Evolutionary conservation across 1,139 yeast genomes (phyloP).

Genomic region (Debaryomyces robertsiae): DNA sequence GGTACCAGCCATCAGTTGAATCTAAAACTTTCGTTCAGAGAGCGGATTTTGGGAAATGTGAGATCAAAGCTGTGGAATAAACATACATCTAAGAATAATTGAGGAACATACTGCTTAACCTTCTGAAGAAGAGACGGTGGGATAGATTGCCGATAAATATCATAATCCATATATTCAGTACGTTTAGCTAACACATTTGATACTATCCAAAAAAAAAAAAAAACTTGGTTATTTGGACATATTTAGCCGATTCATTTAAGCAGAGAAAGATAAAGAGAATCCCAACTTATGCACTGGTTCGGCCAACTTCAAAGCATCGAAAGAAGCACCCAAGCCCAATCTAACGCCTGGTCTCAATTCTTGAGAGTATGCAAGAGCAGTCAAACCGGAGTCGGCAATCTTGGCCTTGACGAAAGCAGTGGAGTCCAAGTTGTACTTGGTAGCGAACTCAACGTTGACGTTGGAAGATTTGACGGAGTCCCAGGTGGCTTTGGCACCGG

Average conservation of each 20-base stretch:
- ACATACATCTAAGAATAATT: too few species aligned
- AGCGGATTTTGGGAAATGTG: too few species aligned
- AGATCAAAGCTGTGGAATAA: too few species aligned
- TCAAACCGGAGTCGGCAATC: slow-evolving; percentile 95
- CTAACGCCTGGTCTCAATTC: slow-evolving; percentile 95
- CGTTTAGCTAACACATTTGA: slow-evolving; percentile 5
- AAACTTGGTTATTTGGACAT: too few species aligned
- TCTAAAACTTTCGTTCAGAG: too few species aligned
- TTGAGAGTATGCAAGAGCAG: slow-evolving; percentile 94
- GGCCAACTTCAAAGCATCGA: slow-evolving; percentile 93
- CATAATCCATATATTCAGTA: slow-evolving; percentile 9
- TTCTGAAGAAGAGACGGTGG: too few species aligned
- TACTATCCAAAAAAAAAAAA: slow-evolving; percentile 6
- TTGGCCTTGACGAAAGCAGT: slow-evolving; percentile 93
- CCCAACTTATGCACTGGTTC: slow-evolving; percentile 99
- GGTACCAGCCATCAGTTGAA: too few species aligned
- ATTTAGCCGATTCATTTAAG: slow-evolving; percentile 45
- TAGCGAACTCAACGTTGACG: slow-evolving; percentile 87
- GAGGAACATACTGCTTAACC: too few species aligned
- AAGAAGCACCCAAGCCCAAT: slow-evolving; percentile 95
- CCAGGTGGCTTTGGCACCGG: slow-evolving; percentile 97
- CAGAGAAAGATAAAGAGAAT: slow-evolving; percentile 88
- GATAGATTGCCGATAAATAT: background rate
- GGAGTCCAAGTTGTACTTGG: slow-evolving; percentile 88
- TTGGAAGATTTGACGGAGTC: slow-evolving; percentile 76